Conservation (phyloP, 371 early-diverging fungal genomes). For the Chytridium lagenaria region DNA sequence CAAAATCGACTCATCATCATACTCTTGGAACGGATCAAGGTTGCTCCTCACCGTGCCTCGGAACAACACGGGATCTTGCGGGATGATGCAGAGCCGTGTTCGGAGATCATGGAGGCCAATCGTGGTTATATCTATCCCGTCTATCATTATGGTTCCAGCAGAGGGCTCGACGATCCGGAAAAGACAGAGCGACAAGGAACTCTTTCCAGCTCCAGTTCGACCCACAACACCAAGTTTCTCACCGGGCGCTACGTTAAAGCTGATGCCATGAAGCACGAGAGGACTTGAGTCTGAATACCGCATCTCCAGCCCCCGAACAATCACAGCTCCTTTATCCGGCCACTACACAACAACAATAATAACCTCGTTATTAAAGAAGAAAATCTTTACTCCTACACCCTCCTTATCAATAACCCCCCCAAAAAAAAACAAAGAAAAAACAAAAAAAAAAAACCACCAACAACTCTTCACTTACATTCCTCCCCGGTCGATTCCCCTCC, state of each 20-base stretch:
- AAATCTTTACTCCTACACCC: no score
- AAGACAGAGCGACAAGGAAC: conserved; percentile 55
- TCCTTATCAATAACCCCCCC: no score
- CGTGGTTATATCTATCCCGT: conserved; percentile 41
- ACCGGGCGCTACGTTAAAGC: conserved; percentile 64
- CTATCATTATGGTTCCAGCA: conserved; percentile 51
- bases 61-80: conserved; percentile 54
- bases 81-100: conserved; percentile 53
- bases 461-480: conserved; percentile 20
- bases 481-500: conserved; percentile 51
- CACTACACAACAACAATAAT: conserved; percentile 57
- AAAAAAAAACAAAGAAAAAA: not conserved
- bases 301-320: conserved; percentile 51
- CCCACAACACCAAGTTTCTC: conserved; percentile 92
- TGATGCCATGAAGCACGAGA: conserved; percentile 63
- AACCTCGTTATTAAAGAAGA: no score
- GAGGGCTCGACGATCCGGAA: conserved; percentile 58
- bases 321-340: conserved; percentile 66
- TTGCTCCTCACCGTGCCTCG: conserved; percentile 46
- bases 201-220: conserved; percentile 59
- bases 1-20: conserved; percentile 67
- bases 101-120: conserved; percentile 47
- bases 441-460: not conserved
- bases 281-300: conserved; percentile 43
- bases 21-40: conserved; percentile 65